Conservation (phyloP, 768 basidiomycete species). For the Termitomyces sp. region DNA sequence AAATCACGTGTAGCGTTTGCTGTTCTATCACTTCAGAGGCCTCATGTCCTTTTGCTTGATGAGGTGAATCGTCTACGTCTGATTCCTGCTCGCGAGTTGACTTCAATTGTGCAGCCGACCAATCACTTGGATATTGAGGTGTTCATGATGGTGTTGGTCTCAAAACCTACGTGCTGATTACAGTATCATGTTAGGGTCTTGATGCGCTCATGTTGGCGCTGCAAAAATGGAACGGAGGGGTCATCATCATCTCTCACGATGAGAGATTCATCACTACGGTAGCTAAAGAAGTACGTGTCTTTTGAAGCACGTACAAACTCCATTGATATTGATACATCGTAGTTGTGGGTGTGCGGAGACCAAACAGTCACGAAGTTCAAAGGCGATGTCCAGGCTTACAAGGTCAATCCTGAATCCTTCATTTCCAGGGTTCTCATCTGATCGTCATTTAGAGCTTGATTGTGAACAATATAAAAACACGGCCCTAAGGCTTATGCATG, state of each 20-base stretch:
- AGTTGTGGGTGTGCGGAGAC: slow-evolving; percentile 94
- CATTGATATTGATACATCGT: slow-evolving; percentile 7
- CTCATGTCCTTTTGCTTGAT: slow-evolving; percentile 90
- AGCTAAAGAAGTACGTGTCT: slow-evolving; percentile 61
- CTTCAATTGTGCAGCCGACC: slow-evolving; percentile 54
- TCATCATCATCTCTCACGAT: slow-evolving; percentile 93
- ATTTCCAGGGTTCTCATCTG: slow-evolving; percentile 5
- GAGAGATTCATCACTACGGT: slow-evolving; percentile 92
- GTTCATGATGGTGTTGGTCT: neutral
- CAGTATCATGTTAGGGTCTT: slow-evolving; percentile 56
- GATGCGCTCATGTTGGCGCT: slow-evolving; percentile 90
- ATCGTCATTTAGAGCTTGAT: slow-evolving; percentile 55
- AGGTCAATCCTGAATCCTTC: slow-evolving; percentile 39
- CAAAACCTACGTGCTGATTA: neutral
- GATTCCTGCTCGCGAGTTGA: neutral
- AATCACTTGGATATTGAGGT: slow-evolving; percentile 96
- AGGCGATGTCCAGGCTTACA: slow-evolving; percentile 90
- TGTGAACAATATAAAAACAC: slow-evolving; percentile 62
- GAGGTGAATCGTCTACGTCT: slow-evolving; percentile 50
- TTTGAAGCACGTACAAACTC: neutral
- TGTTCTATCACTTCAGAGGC: slow-evolving; percentile 75
- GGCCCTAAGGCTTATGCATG: slow-evolving; percentile 28
- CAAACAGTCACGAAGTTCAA: slow-evolving; percentile 76
- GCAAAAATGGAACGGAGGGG: slow-evolving; percentile 80
- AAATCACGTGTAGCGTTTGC: slow-evolving; percentile 96